phyloP scores from a whole-genome alignment of 2,329 filamentous ascomycete species.

The Trichoderma cornu-damae region DNA sequence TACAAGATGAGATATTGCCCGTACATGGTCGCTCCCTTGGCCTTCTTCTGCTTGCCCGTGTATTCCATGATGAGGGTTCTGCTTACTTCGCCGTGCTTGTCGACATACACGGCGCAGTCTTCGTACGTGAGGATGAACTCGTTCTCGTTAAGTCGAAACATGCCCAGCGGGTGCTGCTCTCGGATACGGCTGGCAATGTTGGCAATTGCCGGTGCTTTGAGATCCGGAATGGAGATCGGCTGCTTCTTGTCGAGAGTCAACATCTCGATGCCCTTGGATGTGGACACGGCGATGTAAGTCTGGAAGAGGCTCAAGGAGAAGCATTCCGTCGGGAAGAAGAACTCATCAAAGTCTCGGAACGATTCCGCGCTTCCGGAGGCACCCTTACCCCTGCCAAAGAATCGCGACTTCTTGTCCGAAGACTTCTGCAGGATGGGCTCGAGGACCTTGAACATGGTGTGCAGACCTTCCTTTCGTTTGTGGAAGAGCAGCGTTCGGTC shows the following conservation, averaged over 20 bases:
- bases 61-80: slow-evolving; percentile 97
- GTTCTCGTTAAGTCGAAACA: slow-evolving; percentile 90
- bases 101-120: slow-evolving; percentile 94
- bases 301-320: slow-evolving; percentile 96
- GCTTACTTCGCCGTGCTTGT: slow-evolving; percentile 94
- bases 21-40: slow-evolving; percentile 79
- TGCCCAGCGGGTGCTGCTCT: slow-evolving; percentile 80
- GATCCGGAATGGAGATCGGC: slow-evolving; percentile 86
- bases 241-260: slow-evolving; percentile 96
- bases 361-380: slow-evolving; percentile 77
- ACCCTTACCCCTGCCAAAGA: slow-evolving; percentile 54
- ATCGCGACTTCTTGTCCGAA: slow-evolving; percentile 70
- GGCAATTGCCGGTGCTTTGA: slow-evolving; percentile 69
- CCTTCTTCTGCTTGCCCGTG: slow-evolving; percentile 77
- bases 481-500: slow-evolving; percentile 92
- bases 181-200: slow-evolving; percentile 81
- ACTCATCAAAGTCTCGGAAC: slow-evolving; percentile 97
- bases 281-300: slow-evolving; percentile 85
- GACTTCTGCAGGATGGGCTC: slow-evolving; percentile 94
- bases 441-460: slow-evolving; percentile 93
- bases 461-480: slow-evolving; percentile 88
- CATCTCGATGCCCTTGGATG: slow-evolving; percentile 88
- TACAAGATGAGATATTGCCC: slow-evolving; percentile 90
- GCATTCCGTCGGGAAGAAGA: slow-evolving; percentile 94
- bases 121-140: slow-evolving; percentile 94